A percentile compares a stretch with the other conserved stretches of the same genome.
Conservation (phyloP, 768 basidiomycete species). For the Kwoniella bestiolae region DNA sequence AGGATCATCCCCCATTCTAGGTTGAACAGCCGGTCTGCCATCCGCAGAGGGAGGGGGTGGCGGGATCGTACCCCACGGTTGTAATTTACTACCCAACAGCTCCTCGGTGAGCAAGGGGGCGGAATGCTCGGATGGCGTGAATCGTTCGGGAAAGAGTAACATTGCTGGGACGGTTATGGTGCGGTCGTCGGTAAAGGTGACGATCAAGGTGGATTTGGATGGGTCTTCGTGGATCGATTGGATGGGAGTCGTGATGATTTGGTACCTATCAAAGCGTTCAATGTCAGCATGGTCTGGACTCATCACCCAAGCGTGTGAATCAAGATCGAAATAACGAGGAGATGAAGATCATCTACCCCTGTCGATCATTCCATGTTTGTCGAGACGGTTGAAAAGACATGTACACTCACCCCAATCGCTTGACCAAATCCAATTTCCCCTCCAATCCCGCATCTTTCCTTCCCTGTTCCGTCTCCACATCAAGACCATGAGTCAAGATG, state of each 20-base stretch:
- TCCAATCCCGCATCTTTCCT: constrained; percentile 30
- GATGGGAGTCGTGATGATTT: constrained; percentile 29
- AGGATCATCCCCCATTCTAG: constrained; percentile 40
- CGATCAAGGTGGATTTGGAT: background rate
- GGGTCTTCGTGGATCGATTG: constrained; percentile 2
- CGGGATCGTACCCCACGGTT: constrained; percentile 14
- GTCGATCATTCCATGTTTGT: no score
- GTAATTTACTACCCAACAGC: background rate
- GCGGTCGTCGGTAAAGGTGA: constrained; percentile 23
- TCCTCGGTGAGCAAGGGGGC: constrained; percentile 14
- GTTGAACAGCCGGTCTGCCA: background rate
- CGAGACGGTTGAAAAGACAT: background rate
- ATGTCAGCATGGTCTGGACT: no score
- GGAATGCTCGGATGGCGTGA: constrained; percentile 12
- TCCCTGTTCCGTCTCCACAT: constrained; percentile 25
- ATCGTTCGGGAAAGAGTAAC: constrained; percentile 30
- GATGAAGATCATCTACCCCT: no score
- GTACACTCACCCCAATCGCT: constrained; percentile 24
- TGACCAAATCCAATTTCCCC: constrained; percentile 20
- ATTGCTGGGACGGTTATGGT: constrained; percentile 25
- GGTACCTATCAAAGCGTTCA: constrained; percentile 23
- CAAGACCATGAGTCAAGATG: constrained; percentile 38
- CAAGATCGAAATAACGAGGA: no score
- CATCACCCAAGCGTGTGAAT: no score
- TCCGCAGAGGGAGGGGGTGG: background rate